Percentiles rank a stretch among this genome's conserved stretches.
Evolutionary conservation across 2,329 filamentous ascomycete species (phyloP).

Genomic region (Purpureocillium takamizusanense): DNA sequence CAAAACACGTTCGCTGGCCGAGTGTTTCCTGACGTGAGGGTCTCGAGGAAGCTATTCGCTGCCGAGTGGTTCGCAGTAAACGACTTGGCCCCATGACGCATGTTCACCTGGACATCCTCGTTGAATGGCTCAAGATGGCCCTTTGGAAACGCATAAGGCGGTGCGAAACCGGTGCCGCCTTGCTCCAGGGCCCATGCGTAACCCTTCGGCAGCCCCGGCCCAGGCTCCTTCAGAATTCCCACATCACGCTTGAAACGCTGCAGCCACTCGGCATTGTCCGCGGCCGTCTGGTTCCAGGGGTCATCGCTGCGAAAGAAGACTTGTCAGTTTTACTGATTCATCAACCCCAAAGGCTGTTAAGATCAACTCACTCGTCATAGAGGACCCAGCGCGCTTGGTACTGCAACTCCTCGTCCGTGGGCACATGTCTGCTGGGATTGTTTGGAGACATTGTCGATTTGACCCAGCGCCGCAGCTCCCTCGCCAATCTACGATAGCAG

Average conservation of each 20-base stretch:
- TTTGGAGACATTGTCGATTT: slow-evolving; percentile 45
- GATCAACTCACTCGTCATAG: slow-evolving; percentile 46
- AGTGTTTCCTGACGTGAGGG: slow-evolving; percentile 31
- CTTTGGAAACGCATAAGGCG: slow-evolving; percentile 42
- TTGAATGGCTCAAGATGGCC: slow-evolving; percentile 24
- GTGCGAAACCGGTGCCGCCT: slow-evolving; percentile 45
- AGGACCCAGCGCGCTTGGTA: slow-evolving; percentile 55
- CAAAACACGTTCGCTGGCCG: slow-evolving; percentile 46
- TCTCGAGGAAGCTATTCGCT: slow-evolving; percentile 38
- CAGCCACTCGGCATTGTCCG: slow-evolving; percentile 56
- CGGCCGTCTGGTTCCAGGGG: slow-evolving; percentile 55
- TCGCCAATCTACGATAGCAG: slow-evolving; percentile 47
- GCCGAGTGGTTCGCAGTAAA: slow-evolving; percentile 34
- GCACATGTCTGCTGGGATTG: slow-evolving; percentile 51
- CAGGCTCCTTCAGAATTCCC: slow-evolving; percentile 39
- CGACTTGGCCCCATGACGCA: slow-evolving; percentile 26
- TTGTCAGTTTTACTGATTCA: too few species aligned
- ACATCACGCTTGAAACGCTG: slow-evolving; percentile 51
- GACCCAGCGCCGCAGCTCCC: slow-evolving; percentile 44
- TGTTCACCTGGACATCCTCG: slow-evolving; percentile 20
- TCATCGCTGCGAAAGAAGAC: slow-evolving; percentile 36
- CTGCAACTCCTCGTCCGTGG: slow-evolving; percentile 52
- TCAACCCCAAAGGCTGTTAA: not conserved
- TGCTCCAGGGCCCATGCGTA: slow-evolving; percentile 36
- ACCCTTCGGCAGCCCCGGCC: slow-evolving; percentile 38